A percentile compares a stretch with the other conserved stretches of the same genome.
Evolutionary conservation across 495 filamentous ascomycete species (phyloP).

Genomic region (Podospora anserina): DNA sequence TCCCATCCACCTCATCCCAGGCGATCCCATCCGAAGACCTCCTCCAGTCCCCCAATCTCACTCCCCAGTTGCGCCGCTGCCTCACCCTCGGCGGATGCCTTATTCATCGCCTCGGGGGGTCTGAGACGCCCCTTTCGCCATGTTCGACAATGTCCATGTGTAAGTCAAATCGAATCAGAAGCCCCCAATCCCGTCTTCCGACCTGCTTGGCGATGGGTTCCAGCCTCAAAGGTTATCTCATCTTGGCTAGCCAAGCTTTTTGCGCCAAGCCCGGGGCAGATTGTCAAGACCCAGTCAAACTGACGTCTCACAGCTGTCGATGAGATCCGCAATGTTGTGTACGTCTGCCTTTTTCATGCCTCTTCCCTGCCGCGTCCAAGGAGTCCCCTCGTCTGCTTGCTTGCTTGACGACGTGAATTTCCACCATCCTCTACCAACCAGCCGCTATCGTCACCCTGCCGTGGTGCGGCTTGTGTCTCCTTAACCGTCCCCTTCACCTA

Average conservation of each 20-base stretch:
- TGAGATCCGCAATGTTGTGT: slow-evolving; percentile 43
- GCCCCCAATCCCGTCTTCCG: neutral
- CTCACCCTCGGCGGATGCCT: slow-evolving; percentile 18
- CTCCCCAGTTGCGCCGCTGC: neutral
- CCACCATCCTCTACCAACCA: slow-evolving; percentile 4
- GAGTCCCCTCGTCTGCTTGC: neutral
- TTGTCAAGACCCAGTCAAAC: slow-evolving; percentile 15
- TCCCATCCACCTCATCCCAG: neutral
- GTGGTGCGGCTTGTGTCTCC: slow-evolving; percentile 7
- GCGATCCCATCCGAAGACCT: neutral
- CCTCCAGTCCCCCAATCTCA: neutral
- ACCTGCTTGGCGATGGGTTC: slow-evolving; percentile 24
- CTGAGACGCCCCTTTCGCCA: slow-evolving; percentile 21
- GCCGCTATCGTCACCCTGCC: slow-evolving; percentile 7
- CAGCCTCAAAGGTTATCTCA: slow-evolving; percentile 17
- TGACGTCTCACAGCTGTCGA: slow-evolving; percentile 39
- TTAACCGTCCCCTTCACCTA: neutral
- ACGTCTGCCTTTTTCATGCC: slow-evolving; percentile 17
- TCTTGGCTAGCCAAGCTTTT: slow-evolving; percentile 38
- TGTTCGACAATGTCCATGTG: slow-evolving; percentile 33
- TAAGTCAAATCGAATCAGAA: slow-evolving; percentile 21
- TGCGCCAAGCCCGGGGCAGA: slow-evolving; percentile 37
- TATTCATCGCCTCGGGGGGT: slow-evolving; percentile 8
- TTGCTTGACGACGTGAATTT: slow-evolving; percentile 1
- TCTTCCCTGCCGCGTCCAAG: neutral